Base-by-base conservation (phyloP, 768 basidiomycete genomes). In the Obba rivulosa region DNA sequence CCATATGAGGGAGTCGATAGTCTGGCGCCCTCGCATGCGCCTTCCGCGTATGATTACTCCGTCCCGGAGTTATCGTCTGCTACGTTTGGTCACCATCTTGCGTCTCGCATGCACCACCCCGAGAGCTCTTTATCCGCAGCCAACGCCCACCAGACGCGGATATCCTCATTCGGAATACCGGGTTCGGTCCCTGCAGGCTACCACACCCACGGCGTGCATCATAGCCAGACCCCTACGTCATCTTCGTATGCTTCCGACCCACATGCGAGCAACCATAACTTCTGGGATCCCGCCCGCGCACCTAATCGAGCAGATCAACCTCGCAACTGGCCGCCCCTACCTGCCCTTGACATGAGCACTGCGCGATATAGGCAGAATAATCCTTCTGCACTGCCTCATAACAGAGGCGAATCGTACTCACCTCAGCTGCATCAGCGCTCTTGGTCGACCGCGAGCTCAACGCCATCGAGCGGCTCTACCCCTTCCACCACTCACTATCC, bases 401-500 rank as follows among this genome's bases (percentile, higher is more conserved):
- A 34, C 9, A 51, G 54, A 31, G 22, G 55, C 17, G 62, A 61
- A n/a, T 46, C 54, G 20, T 58, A 55, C 45, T 57, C 58, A 13
- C 54, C 62, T n/a, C 57, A 53, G 45, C 53, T 56, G 3, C 54
- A 53, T 4, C 28, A 45, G 16, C 54, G 62, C 3, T 55, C 57
- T 17, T 63, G 62, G 62, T 55, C 57, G 25, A 55, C 53, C 22
- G 45, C 60, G 38, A 52, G 52, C 2, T 52, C 58, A 4, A 58
- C 55, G 39, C 45, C 55, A 13, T 58, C 59, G 9, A 60, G 53
- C 50, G 50, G 51, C 45, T 55, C 55, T n/a, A 45, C 48, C 34
- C 52, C 56, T 14, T 52, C 54, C 16, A 48, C 51, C 21, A 38
- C 55, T 16, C 56, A 55, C 21, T 51, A 55, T 50, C 18, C n/a